Conservation (phyloP, 768 basidiomycete species). For the Phanerodontia chrysosporium region DNA sequence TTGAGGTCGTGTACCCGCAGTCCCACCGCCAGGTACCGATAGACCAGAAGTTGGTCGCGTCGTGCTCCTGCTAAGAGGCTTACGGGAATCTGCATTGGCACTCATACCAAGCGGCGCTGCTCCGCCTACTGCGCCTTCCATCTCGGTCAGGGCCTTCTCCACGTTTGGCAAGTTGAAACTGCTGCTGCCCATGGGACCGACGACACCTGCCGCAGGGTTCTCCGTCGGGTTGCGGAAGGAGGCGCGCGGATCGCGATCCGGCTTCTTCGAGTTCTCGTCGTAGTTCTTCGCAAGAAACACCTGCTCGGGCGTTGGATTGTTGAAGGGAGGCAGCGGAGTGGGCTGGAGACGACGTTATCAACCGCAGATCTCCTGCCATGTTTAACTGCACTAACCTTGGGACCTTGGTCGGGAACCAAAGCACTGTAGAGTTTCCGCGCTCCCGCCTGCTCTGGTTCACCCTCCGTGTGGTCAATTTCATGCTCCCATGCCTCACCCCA, state of each 20-base stretch:
- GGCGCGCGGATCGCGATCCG: constrained; percentile 84
- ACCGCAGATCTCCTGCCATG: too few relatives aligned
- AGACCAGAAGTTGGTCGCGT: constrained; percentile 16
- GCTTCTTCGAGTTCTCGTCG: constrained; percentile 86
- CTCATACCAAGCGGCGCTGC: constrained; percentile 26
- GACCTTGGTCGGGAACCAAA: constrained; percentile 73
- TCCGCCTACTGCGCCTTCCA: constrained; percentile 60
- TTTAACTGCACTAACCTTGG: constrained; percentile 62
- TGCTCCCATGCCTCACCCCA: constrained; percentile 81
- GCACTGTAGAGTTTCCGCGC: constrained; percentile 64
- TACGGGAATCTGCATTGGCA: constrained; percentile 31
- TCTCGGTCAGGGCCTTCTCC: constrained; percentile 81
- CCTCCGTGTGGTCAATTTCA: constrained; percentile 47
- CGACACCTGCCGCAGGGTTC: constrained; percentile 65
- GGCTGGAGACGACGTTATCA: constrained; percentile 35
- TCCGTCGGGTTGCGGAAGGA: constrained; percentile 80
- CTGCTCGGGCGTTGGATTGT: constrained; percentile 83
- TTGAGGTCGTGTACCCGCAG: constrained; percentile 15
- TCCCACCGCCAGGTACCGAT: constrained; percentile 16
- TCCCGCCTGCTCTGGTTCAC: constrained; percentile 41
- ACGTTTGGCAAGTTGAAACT: constrained; percentile 85
- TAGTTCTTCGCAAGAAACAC: constrained; percentile 87
- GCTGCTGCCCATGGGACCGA: constrained; percentile 88
- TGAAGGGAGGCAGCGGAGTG: constrained; percentile 67
- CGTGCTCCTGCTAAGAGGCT: constrained; percentile 16